phyloP scores from a whole-genome alignment of 1,284 basidiomycete species.

The Ganoderma leucocontextum region DNA sequence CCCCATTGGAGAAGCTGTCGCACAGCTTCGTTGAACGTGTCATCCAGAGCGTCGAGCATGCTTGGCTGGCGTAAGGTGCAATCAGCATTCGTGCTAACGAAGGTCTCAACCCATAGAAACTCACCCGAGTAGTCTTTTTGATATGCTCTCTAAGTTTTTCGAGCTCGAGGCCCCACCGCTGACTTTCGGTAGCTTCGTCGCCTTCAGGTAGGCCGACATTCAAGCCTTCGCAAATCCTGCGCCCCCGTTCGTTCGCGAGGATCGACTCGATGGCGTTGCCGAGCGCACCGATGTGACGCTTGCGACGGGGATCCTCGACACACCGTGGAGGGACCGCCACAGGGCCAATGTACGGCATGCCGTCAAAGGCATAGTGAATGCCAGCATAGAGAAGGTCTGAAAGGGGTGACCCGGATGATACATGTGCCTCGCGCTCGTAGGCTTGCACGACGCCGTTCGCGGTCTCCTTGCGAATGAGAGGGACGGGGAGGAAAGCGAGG shows the following conservation, averaged over 20 bases:
- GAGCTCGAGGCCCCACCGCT: conserved; percentile 77
- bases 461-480: conserved; percentile 24
- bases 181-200: conserved; percentile 59
- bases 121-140: conserved; percentile 63
- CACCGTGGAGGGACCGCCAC: conserved; percentile 85
- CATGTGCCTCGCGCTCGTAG: conserved; percentile 26
- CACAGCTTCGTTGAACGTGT: conserved; percentile 83
- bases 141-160: conserved; percentile 60
- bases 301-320: conserved; percentile 83
- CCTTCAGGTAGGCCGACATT: conserved; percentile 48
- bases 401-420: conserved; percentile 49
- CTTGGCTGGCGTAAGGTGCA: conserved; percentile 50
- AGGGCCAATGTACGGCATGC: conserved; percentile 81
- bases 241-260: conserved; percentile 76
- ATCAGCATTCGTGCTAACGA: conserved; percentile 14
- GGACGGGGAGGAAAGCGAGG: conserved; percentile 59
- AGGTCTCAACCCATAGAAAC: conserved; percentile 35
- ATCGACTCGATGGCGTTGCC: conserved; percentile 78
- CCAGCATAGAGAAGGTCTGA: conserved; percentile 36
- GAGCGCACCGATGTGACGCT: conserved; percentile 78
- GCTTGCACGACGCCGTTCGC: conserved; percentile 34
- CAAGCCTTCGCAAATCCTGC: conserved; percentile 72
- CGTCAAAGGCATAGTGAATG: conserved; percentile 55
- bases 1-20: conserved; percentile 84
- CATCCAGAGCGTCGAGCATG: conserved; percentile 66